phyloP scores from a whole-genome alignment of 202 grass and related monocot species.

The Cymbopogon flexuosus region DNA sequence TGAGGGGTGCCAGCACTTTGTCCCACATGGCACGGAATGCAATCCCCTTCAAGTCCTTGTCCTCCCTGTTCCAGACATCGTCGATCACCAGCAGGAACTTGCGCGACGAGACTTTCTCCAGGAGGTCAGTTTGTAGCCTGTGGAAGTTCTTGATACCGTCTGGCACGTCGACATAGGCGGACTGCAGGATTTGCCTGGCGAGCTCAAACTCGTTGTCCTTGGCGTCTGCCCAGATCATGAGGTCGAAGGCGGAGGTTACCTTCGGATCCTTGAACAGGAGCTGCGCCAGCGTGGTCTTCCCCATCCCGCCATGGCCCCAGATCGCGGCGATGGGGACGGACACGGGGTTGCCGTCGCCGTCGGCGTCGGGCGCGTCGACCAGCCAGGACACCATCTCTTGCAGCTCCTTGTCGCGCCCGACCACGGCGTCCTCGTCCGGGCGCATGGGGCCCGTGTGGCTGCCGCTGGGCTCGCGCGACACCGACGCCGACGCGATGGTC shows the following conservation, averaged over 20 bases:
- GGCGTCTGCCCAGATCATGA: slow-evolving; percentile 39
- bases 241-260: slow-evolving; percentile 25
- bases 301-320: slow-evolving; percentile 55
- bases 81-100: slow-evolving; percentile 45
- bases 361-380: neutral
- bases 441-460: neutral
- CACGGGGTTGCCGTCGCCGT: no score
- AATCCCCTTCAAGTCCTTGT: no score
- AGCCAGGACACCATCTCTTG: slow-evolving; percentile 31
- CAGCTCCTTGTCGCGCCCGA: slow-evolving; percentile 26
- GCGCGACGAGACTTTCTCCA: neutral
- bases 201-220: slow-evolving; percentile 34
- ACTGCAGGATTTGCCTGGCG: slow-evolving; percentile 37
- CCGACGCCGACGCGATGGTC: neutral
- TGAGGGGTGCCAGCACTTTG: slow-evolving; percentile 37
- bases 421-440: neutral
- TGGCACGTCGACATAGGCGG: slow-evolving; percentile 19
- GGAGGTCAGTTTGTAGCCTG: no score
- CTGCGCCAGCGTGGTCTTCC: slow-evolving; percentile 62
- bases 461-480: neutral
- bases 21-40: no score
- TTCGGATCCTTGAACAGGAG: slow-evolving; percentile 21
- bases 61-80: neutral
- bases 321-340: slow-evolving; percentile 32
- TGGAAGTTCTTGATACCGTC: no score